Evolutionary conservation across 306 rosid genomes (phyloP), one percentile per base, ranked within the genome.

Genomic region (Calophaca sinica): DNA sequence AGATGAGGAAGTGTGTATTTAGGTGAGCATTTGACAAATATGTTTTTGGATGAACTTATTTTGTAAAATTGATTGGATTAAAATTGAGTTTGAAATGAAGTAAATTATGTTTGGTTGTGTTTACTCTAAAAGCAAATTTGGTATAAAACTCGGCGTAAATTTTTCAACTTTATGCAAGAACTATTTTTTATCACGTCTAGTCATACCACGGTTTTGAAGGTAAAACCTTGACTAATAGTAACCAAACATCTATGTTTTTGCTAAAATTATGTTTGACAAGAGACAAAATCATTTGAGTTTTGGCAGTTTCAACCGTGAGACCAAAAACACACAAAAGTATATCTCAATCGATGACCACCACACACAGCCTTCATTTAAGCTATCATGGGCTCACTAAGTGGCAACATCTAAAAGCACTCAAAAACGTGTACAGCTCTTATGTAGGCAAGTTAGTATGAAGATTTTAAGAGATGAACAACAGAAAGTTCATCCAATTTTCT

Each of bases 391-490:
- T 31, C 59, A 31, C 26, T 66, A 32, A 48, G 44, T 67, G 45
- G 41, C 72, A 31, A 11, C 15, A 1, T 11, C 53, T 49, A n/a
- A 45, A 45, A 45, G 53, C 53, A 3, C 15, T 49, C 15, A 49
- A 11, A 49, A 49, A 3, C 53, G n/a, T 11, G 53, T 49, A 49
- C 53, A 3, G 31, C 33, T 48, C 57, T 20, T 6, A 11, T 4
- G 31, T n/a, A 68, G 60, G 13, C 60, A 68, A 31, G 60, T 48
- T 48, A 54, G 44, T 9, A 14, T 7, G 59, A 31, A 67, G 42
- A 12, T 32, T 68, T 49, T 49, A 31, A 33, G 46, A 49, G 9
- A 32, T 13, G 57, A 13, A n/a, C 5, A 39, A 38, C 5, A 50
- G 46, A 31, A 32, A 68, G 46, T 50, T 68, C 38, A 32, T 68